Evolutionary conservation across 2,329 filamentous ascomycete genomes (phyloP).

Genomic region (Aureobasidium lini): DNA sequence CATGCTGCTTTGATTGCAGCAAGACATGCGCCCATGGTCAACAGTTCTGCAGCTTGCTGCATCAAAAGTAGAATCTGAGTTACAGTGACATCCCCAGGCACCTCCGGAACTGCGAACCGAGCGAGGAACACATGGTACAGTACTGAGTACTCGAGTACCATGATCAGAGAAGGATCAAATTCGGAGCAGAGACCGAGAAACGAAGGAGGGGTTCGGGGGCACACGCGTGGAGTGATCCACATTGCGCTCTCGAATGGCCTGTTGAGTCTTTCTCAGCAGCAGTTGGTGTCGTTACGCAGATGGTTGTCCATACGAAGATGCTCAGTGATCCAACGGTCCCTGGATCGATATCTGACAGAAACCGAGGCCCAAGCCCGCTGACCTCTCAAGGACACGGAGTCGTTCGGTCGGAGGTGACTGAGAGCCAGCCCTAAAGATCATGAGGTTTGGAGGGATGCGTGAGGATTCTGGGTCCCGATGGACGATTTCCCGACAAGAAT

Average conservation of each 20-base stretch:
- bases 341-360: neutral
- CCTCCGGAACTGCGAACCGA: neutral
- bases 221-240: neutral
- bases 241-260: neutral
- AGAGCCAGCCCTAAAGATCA: neutral
- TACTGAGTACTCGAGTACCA: too few species aligned
- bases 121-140: too few species aligned
- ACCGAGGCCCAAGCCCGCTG: neutral
- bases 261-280: neutral
- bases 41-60: neutral
- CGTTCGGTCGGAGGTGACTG: neutral
- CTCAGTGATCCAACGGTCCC: neutral
- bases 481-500: too few species aligned
- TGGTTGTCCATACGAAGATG: neutral
- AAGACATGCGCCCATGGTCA: neutral
- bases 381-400: neutral
- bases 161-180: too few species aligned
- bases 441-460: neutral
- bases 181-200: too few species aligned
- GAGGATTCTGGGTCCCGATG: too few species aligned
- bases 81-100: neutral
- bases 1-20: neutral
- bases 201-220: neutral
- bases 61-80: neutral
- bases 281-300: neutral